Evolutionary conservation across 2,329 filamentous ascomycete species (phyloP).

Genomic region (Pseudogymnoascus sp.): DNA sequence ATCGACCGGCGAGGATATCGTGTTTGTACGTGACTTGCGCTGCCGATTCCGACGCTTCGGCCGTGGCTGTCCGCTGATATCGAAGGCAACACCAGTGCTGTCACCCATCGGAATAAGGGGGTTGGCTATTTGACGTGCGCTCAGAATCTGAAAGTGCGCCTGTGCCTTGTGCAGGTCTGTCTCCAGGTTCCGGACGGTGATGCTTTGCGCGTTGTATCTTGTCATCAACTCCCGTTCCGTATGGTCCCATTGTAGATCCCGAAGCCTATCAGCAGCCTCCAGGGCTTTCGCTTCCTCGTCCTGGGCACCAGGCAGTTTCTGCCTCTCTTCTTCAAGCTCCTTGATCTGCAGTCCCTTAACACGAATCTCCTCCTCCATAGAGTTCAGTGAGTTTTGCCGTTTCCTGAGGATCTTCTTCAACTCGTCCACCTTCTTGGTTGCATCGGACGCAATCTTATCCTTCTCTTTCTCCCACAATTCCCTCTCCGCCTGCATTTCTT

Average conservation of each 20-base stretch:
- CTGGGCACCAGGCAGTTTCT: conserved; percentile 54
- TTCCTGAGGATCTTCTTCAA: conserved; percentile 49
- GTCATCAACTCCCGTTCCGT: conserved; percentile 21
- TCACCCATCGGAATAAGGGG: conserved; percentile 27
- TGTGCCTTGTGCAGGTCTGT: conserved; percentile 18
- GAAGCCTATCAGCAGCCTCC: conserved; percentile 24
- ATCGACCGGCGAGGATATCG: conserved; percentile 26
- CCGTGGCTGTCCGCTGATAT: conserved; percentile 24
- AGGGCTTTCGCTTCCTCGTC: conserved; percentile 36
- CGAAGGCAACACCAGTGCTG: conserved; percentile 29
- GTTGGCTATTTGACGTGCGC: conserved; percentile 21
- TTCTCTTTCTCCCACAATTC: conserved; percentile 48
- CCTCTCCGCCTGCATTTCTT: conserved; percentile 50
- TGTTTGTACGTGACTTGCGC: conserved; percentile 34
- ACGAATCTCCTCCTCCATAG: conserved; percentile 64
- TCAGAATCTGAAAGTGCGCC: conserved; percentile 14
- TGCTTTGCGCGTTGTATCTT: conserved; percentile 19
- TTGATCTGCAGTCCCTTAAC: conserved; percentile 65
- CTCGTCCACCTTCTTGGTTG: conserved; percentile 43
- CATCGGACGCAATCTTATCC: conserved; percentile 42
- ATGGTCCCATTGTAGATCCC: conserved; percentile 28
- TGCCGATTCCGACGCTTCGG: conserved; percentile 32
- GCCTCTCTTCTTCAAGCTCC: conserved; percentile 62
- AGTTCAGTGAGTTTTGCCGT: conserved; percentile 48
- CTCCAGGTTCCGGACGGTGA: conserved; percentile 23